Evolutionary conservation across 2,329 filamentous ascomycete species (phyloP), one percentile per base, ranked within the genome.

Genomic region (Chaetothyriales sp.): DNA sequence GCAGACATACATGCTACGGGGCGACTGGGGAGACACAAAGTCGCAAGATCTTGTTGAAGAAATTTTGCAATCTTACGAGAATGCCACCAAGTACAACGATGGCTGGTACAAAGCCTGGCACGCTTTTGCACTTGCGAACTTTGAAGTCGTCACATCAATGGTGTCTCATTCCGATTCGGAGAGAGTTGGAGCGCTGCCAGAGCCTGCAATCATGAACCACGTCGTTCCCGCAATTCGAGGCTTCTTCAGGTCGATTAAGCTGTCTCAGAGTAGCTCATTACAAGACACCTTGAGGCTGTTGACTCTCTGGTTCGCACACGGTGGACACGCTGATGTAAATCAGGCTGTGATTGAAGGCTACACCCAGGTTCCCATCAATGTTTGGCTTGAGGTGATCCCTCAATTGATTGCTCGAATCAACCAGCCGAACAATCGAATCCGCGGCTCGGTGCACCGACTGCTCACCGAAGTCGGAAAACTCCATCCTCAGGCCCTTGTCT

Each of bases 81-180:
- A 89, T 54, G 94, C 94, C 1, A 98, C 92, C 1, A 83, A 87
- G 54, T 95, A 94, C 70, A 94, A 98, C 65, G 84, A 88, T 33
- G 82, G 84, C 55, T 98, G 90, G 81, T 98, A 98, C 73, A 99
- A 98, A 70, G 92, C 94, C 6, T 99, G 92, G 92, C 92, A 99
- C 69, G 86, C 92, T 0, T 99, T 92, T 90, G 94, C 92, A 9
- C 70, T 98, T 56, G 90, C 92, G 50, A 99, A 98, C 68, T 99
- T 98, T 63, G 90, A 99, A 69, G 92, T 98, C 52, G 89, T 97
- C 40, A 94, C 92, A 61, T 81, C 85, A 0, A 73, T 92, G 52
- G 80, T 83, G 7, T 77, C 83, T 19, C 77, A 81, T 52, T 76
- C 76, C 15, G 85, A 85, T 57, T 75, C 78, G 46, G 76, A 79